Evolutionary conservation across 345 rosid species (phyloP), one percentile per base, ranked within the genome.

Genomic region (Chamaenerion angustifolium): DNA sequence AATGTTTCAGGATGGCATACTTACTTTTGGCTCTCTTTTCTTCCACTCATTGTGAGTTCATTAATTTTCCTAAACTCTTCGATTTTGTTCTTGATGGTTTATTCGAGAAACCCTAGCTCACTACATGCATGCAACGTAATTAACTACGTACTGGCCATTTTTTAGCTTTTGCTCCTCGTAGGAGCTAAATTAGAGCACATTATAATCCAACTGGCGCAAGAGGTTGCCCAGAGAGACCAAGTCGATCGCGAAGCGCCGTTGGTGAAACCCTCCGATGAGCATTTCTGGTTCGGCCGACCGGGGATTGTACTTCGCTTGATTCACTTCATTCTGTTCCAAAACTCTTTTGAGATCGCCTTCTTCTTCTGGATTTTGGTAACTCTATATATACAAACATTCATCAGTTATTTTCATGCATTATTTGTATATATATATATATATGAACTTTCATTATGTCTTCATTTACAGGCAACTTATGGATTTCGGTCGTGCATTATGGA

Each of bases 291-390:
- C 57, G 27, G 40, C 19, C 40, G 58, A 1, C 95, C 97, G 13
- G 15, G 14, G 27, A 62, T 72, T 46, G 58, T 84, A 43, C 85
- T 75, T 18, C 46, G 68, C 63, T 73, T 88, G 72, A 80, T 88
- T 61, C 89, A 88, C 64, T 84, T 88, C 60, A 75, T 84, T 61
- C 71, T 82, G 42, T 88, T 88, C 57, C 97, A 88, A 41, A 88
- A 84, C 52, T 64, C 95, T 11, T 88, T 88, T 52, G 96, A 84
- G 69, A 70, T 81, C 19, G 94, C 88, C 19, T 88, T 88, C 74
- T 84, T 83, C 79, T 78, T 84, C 65, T 88, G 94, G 94, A 78
- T 88, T 16, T 68, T 55, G 96, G 94, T 84, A 68, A 63, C 65
- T 43, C 11, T 40, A 21, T 21, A 21, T 21, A 21, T 21, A 21